Evolutionary conservation across 2,329 filamentous ascomycete species (phyloP), one percentile per base, ranked within the genome.

Genomic region (Scleromitrula shiraiana): DNA sequence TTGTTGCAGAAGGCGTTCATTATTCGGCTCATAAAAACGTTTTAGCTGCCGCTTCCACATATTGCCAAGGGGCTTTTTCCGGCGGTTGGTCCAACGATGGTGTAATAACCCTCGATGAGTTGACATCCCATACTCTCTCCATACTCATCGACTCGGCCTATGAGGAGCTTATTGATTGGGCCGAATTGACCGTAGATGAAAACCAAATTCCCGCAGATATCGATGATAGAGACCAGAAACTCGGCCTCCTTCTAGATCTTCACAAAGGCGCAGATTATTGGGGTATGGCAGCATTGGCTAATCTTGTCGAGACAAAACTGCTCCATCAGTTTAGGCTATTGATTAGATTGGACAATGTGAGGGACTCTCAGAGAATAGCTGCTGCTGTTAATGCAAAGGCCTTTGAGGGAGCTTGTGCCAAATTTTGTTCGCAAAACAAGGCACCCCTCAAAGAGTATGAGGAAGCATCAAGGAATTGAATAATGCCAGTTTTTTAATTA

Each of bases 211-310:
- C 12, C 6, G 57, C 58, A 12, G 49, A 51, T 38, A 20, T 23
- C 7, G 47, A 52, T 2, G 17, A 30, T 1, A 57, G 37, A 14
- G 45, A 44, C 2, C n/a, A 14, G 5, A 62, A 61, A 47, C 50
- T 59, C 0, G 36, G 54, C 9, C 23, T 55, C 26, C 53, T 62
- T 1, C 40, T 62, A 1, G 49, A 61, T 48, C 35, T 61, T 2
- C 53, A 50, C 35, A 52, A 54, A 36, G 59, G 57, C 2, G 55
- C 59, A 2, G 51, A 59, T 30, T 59, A 49, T 22, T 60, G 54
- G 54, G 4, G 50, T 5, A 57, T 60, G 24, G 36, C 45, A 0
- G 40, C 52, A 0, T 36, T 61, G 36, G 49, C 45, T 8, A 52
- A 51, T 23, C 36, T 56, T 38, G 51, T 54, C 3, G 56, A 62